These are phyloP conservation scores for Oxalis stricta DNA, from an alignment of 441 rosid genomes.

Conservation along the genomic window DNA sequence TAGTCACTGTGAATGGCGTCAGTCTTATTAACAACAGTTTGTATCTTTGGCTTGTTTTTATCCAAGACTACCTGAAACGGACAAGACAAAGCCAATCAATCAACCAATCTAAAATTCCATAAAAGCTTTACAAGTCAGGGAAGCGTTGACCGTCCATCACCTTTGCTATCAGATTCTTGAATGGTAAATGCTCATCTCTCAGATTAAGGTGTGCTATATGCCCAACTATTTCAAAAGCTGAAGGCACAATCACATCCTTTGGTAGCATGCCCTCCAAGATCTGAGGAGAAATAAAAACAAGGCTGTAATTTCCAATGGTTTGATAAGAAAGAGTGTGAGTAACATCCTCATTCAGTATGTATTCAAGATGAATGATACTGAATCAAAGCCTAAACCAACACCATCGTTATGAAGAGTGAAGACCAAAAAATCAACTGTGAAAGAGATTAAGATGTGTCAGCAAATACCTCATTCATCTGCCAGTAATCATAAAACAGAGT, in stretches of 20 bases:
- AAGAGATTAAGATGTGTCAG: too few species aligned
- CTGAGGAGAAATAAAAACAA: slow-evolving; percentile 29
- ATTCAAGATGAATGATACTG: too few species aligned
- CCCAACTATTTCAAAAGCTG: slow-evolving; percentile 82
- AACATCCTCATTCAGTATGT: too few species aligned
- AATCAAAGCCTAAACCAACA: too few species aligned
- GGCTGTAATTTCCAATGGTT: slow-evolving; percentile 3
- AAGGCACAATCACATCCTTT: slow-evolving; percentile 52
- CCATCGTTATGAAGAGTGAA: too few species aligned
- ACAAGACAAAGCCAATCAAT: slow-evolving; percentile 2
- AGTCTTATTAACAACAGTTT: slow-evolving; percentile 80
- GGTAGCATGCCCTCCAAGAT: slow-evolving; percentile 76
- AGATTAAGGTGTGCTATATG: slow-evolving; percentile 82
- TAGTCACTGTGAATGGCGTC: slow-evolving; percentile 75
- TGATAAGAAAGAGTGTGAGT: too few species aligned
- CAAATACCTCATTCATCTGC: slow-evolving; percentile 86
- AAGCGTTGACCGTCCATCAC: slow-evolving; percentile 17
- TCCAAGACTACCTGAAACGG: slow-evolving; percentile 76
- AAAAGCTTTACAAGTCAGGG: background rate
- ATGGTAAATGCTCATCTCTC: slow-evolving; percentile 63
- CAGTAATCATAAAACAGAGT: slow-evolving; percentile 78
- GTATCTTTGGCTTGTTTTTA: slow-evolving; percentile 78
- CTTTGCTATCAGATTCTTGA: slow-evolving; percentile 64
- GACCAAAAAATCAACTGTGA: too few species aligned
- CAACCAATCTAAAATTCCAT: slow-evolving; percentile 3